These are phyloP conservation scores for Claviceps lovelessii DNA, from an alignment of 2,329 filamentous ascomycete species.

Conservation along the genomic window DNA sequence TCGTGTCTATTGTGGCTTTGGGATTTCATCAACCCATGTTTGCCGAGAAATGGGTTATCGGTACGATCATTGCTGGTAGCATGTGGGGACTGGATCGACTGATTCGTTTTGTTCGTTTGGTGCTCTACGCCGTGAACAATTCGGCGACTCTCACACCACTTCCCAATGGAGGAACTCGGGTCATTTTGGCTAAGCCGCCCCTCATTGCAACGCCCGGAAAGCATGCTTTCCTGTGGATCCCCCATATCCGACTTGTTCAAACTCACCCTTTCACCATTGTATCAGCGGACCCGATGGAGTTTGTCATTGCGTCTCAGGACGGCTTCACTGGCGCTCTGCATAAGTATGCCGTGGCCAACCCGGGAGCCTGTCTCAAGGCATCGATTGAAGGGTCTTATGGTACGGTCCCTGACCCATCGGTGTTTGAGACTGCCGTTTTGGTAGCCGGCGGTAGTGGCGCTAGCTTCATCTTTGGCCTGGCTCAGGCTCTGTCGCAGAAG, in stretches of 20 bases:
- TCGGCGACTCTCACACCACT: constrained; percentile 38
- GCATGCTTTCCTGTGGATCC: constrained; percentile 52
- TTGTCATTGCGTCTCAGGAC: constrained; percentile 42
- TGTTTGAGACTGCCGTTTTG: constrained; percentile 42
- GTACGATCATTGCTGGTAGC: constrained; percentile 26
- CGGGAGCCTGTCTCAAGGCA: constrained; percentile 32
- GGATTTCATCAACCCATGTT: constrained; percentile 38
- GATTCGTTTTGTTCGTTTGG: constrained; percentile 29
- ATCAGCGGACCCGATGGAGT: constrained; percentile 36
- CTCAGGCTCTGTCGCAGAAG: constrained; percentile 21
- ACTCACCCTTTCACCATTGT: constrained; percentile 52
- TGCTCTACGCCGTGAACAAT: constrained; percentile 34
- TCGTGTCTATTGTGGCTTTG: constrained; percentile 31
- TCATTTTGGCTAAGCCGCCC: constrained; percentile 37
- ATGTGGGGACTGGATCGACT: constrained; percentile 39
- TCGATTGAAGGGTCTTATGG: constrained; percentile 48
- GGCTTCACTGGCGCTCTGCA: constrained; percentile 45
- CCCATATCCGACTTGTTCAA: constrained; percentile 39
- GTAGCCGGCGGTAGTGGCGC: constrained; percentile 48
- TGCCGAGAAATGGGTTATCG: constrained; percentile 25
- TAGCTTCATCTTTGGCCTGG: constrained; percentile 35
- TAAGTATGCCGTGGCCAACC: constrained; percentile 32
- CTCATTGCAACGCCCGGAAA: constrained; percentile 35
- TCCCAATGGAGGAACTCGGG: constrained; percentile 37
- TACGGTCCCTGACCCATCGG: constrained; percentile 34